Evolutionary conservation across 2,329 filamentous ascomycete species (phyloP).

Genomic region (Pseudocercospora fijiensis): DNA sequence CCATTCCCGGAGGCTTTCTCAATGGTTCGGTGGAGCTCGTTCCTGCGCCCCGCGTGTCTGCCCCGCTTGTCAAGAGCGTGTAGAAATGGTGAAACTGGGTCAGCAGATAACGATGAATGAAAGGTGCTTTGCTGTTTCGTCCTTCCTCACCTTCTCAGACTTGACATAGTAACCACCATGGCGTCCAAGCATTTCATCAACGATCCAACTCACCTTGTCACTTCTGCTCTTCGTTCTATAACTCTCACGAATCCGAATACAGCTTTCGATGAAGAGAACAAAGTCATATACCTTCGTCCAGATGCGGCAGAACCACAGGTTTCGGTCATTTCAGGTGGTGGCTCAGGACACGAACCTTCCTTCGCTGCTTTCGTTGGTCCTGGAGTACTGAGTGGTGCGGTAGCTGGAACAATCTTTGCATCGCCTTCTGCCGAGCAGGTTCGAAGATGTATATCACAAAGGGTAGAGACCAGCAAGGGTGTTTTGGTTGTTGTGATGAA

Average conservation of each 20-base stretch:
- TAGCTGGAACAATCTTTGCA: conserved; percentile 85
- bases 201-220: conserved; percentile 75
- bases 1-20: neutral
- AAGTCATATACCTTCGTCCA: conserved; percentile 76
- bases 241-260: conserved; percentile 83
- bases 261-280: conserved; percentile 74
- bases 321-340: conserved; percentile 82
- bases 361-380: conserved; percentile 82
- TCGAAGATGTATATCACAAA: conserved; percentile 68
- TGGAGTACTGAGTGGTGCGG: conserved; percentile 75
- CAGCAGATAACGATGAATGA: neutral
- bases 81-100: conserved; percentile 2
- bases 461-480: conserved; percentile 69
- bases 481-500: conserved; percentile 94
- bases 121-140: neutral
- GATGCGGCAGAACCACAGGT: conserved; percentile 58
- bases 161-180: conserved; percentile 11
- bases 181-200: conserved; percentile 79
- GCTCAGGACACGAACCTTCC: conserved; percentile 84
- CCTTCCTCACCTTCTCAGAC: neutral
- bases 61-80: conserved; percentile 1
- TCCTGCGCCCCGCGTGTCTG: conserved; percentile 1
- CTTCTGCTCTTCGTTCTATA: conserved; percentile 70
- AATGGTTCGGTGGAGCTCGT: conserved; percentile 5
- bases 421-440: conserved; percentile 81